phyloP scores from a whole-genome alignment of 768 basidiomycete species.

The Lactarius psammicola region DNA sequence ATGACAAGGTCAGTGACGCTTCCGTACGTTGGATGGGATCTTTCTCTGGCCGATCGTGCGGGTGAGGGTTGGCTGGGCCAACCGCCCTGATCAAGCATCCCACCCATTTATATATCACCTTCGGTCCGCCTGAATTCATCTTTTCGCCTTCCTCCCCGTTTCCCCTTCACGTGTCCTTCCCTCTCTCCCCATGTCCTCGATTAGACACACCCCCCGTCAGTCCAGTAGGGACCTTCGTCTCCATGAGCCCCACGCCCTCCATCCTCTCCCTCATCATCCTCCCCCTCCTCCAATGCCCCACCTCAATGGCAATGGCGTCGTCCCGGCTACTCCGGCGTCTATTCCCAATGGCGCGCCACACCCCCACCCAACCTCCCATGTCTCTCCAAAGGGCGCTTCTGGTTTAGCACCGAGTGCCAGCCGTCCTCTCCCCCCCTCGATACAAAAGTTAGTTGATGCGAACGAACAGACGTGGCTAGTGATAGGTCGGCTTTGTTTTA shows the following conservation, averaged over 20 bases:
- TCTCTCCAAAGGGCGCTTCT: constrained; percentile 39
- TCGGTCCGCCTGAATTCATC: constrained; percentile 29
- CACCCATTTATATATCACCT: constrained; percentile 34
- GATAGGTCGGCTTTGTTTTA: constrained; percentile 58
- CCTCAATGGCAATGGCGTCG: constrained; percentile 53
- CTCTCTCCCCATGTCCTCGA: constrained; percentile 48
- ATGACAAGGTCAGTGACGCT: constrained; percentile 30
- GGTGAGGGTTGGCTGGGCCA: constrained; percentile 41
- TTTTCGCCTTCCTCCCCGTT: constrained; percentile 35
- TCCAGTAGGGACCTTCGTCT: constrained; percentile 61
- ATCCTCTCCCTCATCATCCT: constrained; percentile 44
- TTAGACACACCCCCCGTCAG: constrained; percentile 59
- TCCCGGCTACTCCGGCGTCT: constrained; percentile 43
- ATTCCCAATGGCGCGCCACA: constrained; percentile 46
- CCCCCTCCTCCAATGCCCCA: constrained; percentile 45
- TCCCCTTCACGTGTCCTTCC: constrained; percentile 33
- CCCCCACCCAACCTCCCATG: constrained; percentile 36
- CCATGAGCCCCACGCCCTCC: constrained; percentile 54
- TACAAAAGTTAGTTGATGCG: constrained; percentile 76
- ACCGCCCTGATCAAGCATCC: constrained; percentile 44
- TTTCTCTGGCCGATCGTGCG: constrained; percentile 51
- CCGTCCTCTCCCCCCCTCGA: constrained; percentile 41
- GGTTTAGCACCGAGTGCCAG: constrained; percentile 30
- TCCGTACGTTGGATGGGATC: constrained; percentile 29
- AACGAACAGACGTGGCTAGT: constrained; percentile 96